Evolutionary conservation across 2,329 filamentous ascomycete genomes (phyloP), one percentile per base, ranked within the genome.

Genomic region (Macroventuria anomochaeta): DNA sequence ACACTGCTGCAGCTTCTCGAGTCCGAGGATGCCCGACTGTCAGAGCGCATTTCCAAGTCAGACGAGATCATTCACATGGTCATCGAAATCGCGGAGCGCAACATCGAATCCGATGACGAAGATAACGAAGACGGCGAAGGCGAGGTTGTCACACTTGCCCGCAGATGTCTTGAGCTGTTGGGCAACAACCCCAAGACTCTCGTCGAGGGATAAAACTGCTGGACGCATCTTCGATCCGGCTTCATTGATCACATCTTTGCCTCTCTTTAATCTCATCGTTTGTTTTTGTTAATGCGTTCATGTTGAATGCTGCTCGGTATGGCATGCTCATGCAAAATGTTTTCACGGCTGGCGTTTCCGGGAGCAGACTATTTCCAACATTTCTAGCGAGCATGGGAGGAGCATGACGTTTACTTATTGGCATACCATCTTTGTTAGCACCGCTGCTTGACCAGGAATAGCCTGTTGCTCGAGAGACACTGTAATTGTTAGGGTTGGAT

Each of bases 1-100:
- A 99, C 95, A 1, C 79, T 99, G 40, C 84, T 99, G 3, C 95
- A 99, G 72, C 84, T 99, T 4, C 87, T 99, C 43, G 95, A 99
- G 76, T 97, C 93, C 0, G 93, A 96, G 73, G 93, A 99, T 72
- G 88, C 90, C 76, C 88, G 86, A 49, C 81, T 99, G n/a, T 89
- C 97, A 59, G 87, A 88, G 42, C 86, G 91, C 41, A 97, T 99
- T 64, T 88, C 90, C 65, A 90, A 93, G 70, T 93, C 92, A 1
- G 90, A 93, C 60, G 91, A 96, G 62, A 89, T 99, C 62, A 90
- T 97, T 51, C 86, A 91, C 58, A 92, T 96, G 83, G 95, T 97
- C 58, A 91, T 90, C 74, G 85, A 86, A 59, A 97, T 99, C 70
- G 90, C 92, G 17, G 93, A 96, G 71, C 91, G 90, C 70, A 91